A percentile compares a stretch with the other conserved stretches of the same genome.
These are phyloP conservation scores for Blastobotrys petasosporus DNA, from an alignment of 1,139 yeast species.

Conservation along the genomic window DNA sequence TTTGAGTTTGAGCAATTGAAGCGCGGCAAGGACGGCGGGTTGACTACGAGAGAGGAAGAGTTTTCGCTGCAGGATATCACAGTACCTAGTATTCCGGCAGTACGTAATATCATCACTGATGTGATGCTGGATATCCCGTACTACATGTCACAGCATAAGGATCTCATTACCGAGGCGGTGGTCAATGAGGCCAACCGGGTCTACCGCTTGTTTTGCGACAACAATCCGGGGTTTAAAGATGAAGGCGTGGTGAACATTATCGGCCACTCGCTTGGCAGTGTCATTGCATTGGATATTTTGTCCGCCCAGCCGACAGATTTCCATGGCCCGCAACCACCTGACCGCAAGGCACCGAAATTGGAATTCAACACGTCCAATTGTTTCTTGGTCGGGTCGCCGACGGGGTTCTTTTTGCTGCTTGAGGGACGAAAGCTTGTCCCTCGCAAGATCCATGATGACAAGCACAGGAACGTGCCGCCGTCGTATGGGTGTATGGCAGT, in stretches of 20 bases:
- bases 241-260: slow-evolving; percentile 60
- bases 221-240: slow-evolving; percentile 58
- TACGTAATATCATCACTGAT: slow-evolving; percentile 76
- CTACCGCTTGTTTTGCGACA: slow-evolving; percentile 50
- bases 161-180: slow-evolving; percentile 60
- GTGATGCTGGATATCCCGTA: slow-evolving; percentile 81
- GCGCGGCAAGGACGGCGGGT: slow-evolving; percentile 17
- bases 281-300: slow-evolving; percentile 73
- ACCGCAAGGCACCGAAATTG: slow-evolving; percentile 27
- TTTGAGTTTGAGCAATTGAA: slow-evolving; percentile 27
- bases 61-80: slow-evolving; percentile 71
- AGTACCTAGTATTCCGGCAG: slow-evolving; percentile 71
- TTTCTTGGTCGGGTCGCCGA: slow-evolving; percentile 84
- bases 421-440: slow-evolving; percentile 27
- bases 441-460: slow-evolving; percentile 20
- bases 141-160: slow-evolving; percentile 69
- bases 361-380: slow-evolving; percentile 68
- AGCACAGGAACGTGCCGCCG: slow-evolving; percentile 7
- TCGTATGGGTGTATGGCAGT: slow-evolving; percentile 39
- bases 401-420: slow-evolving; percentile 58
- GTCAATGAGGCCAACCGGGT: slow-evolving; percentile 64
- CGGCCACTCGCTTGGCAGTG: slow-evolving; percentile 91
- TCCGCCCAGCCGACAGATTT: slow-evolving; percentile 48
- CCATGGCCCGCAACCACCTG: slow-evolving; percentile 1
- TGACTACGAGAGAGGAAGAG: slow-evolving; percentile 19